Conservation (phyloP, 495 filamentous ascomycete genomes). For the Neurospora sp. region DNA sequence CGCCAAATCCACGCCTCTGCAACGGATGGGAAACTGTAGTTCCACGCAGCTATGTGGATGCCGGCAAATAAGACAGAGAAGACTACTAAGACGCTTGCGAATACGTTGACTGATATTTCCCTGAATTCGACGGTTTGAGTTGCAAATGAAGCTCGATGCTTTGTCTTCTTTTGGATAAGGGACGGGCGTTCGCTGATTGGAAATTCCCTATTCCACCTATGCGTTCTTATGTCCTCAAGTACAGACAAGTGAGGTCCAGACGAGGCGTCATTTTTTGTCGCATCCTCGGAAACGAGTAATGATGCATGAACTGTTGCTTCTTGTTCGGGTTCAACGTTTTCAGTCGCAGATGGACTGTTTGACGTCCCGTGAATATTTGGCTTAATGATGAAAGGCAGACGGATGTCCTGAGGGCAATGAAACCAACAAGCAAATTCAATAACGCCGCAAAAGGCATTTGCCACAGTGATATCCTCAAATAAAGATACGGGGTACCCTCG, state of each 20-base stretch:
- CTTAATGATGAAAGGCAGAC: not conserved
- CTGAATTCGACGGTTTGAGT: fast-evolving
- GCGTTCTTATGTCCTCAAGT: not conserved
- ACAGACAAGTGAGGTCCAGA: not conserved
- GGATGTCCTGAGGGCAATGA: not conserved
- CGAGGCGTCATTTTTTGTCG: not conserved
- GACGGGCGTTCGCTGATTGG: not conserved
- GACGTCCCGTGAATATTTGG: fast-evolving
- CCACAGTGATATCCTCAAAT: not conserved
- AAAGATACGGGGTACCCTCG: not conserved
- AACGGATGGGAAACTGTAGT: not conserved
- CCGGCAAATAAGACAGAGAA: not conserved
- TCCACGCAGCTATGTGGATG: not conserved
- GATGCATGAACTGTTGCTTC: not conserved
- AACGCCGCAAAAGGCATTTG: not conserved
- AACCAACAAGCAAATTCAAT: not conserved
- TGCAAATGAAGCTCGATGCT: not conserved
- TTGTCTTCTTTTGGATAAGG: not conserved
- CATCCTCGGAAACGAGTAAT: not conserved
- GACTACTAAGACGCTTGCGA: fast-evolving
- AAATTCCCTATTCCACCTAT: not conserved
- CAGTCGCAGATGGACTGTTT: fast-evolving
- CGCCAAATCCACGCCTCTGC: not conserved
- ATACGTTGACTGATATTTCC: fast-evolving
- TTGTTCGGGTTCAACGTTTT: not conserved